Evolutionary conservation across 306 rosid species (phyloP).

Genomic region (Cicer pinnatifidum): DNA sequence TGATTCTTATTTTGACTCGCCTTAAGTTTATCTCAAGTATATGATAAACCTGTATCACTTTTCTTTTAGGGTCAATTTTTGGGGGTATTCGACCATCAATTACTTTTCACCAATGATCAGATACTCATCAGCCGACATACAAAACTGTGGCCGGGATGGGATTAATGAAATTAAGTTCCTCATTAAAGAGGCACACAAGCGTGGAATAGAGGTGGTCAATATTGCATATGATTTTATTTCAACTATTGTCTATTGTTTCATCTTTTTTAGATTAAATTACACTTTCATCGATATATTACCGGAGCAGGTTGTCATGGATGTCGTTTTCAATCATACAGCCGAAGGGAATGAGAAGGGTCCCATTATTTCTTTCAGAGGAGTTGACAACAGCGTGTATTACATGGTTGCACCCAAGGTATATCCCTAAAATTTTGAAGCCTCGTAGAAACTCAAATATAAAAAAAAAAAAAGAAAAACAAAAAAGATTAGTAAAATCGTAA

Average conservation of each 20-base stretch:
- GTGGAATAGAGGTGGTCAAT: slow-evolving; percentile 85
- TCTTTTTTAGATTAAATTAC: slow-evolving; percentile 16
- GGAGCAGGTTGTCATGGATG: slow-evolving; percentile 94
- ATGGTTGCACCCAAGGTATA: slow-evolving; percentile 98
- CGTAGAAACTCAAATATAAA: slow-evolving; percentile 17
- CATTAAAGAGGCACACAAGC: slow-evolving; percentile 88
- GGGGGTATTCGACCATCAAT: slow-evolving; percentile 96
- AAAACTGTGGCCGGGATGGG: slow-evolving; percentile 81
- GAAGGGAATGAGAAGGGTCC: slow-evolving; percentile 99
- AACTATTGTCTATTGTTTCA: slow-evolving; percentile 4
- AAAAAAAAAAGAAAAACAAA: background rate
- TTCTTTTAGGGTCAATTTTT: slow-evolving; percentile 78
- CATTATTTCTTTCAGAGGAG: slow-evolving; percentile 84
- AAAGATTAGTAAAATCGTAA: slow-evolving; percentile 4
- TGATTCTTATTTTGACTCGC: slow-evolving; percentile 14
- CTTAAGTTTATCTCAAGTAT: slow-evolving; percentile 9
- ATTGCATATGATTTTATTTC: slow-evolving; percentile 26
- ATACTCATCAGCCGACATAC: slow-evolving; percentile 80
- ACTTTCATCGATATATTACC: slow-evolving; percentile 41
- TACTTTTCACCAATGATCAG: slow-evolving; percentile 95
- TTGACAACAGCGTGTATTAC: slow-evolving; percentile 82
- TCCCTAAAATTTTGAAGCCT: slow-evolving; percentile 34
- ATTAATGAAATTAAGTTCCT: slow-evolving; percentile 83
- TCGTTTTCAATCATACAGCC: slow-evolving; percentile 97
- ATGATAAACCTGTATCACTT: slow-evolving; percentile 40